Conservation (phyloP, 2,329 filamentous ascomycete species). For the Fonsecaea nubica region DNA sequence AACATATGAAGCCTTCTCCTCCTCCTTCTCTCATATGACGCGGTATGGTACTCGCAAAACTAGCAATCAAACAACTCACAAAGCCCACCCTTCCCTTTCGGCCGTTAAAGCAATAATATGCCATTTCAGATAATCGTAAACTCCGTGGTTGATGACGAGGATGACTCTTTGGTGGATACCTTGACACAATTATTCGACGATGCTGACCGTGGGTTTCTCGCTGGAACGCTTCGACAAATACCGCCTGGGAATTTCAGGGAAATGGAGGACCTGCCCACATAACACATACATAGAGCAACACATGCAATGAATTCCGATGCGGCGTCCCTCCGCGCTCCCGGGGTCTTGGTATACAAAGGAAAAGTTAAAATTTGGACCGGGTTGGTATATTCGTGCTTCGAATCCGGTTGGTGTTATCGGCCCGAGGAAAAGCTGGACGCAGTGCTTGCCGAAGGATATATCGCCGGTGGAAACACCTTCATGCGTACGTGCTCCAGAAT, state of each 20-base stretch:
- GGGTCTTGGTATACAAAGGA: conserved; percentile 22
- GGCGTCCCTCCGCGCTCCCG: conserved; percentile 15
- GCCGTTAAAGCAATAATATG: conserved; percentile 19
- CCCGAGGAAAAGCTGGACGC: conserved; percentile 33
- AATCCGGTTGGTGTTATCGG: conserved; percentile 17
- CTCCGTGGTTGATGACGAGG: conserved; percentile 15
- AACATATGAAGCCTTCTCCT: neutral
- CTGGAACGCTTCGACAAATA: conserved; percentile 24
- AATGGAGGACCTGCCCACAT: conserved; percentile 20
- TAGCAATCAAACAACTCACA: conserved; percentile 11
- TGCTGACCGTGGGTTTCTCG: conserved; percentile 17
- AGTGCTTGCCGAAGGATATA: conserved; percentile 24
- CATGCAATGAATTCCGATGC: conserved; percentile 15
- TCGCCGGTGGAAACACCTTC: conserved; percentile 46
- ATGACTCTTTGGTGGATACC: conserved; percentile 9
- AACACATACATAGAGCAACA: conserved; percentile 20
- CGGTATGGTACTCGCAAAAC: neutral
- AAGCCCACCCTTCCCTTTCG: conserved; percentile 15
- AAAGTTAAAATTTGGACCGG: neutral
- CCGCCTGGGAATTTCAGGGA: conserved; percentile 12
- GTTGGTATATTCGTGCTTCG: neutral
- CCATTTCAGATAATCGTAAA: conserved; percentile 20
- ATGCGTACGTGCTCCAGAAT: conserved; percentile 67
- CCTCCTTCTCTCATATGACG: neutral
- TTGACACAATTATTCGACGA: conserved; percentile 18